phyloP scores from a whole-genome alignment of 2,329 filamentous ascomycete species.

The Tolypocladium endophyticum region DNA sequence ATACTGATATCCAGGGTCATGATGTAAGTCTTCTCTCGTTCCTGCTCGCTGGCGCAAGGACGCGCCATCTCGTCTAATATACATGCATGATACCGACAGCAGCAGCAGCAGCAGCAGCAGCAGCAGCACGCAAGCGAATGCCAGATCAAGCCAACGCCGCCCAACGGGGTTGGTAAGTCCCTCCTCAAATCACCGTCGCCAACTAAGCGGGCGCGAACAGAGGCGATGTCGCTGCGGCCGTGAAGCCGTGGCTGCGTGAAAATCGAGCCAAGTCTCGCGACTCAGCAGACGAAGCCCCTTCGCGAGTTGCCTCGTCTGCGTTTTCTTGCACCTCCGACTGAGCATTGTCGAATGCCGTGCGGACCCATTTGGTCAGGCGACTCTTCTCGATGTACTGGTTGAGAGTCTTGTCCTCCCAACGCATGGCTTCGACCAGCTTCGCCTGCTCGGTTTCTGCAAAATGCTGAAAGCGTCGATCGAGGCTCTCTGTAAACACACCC shows the following conservation, averaged over 20 bases:
- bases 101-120: background rate
- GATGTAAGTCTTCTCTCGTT: background rate
- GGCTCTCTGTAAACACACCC: conserved; percentile 49
- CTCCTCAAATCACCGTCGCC: background rate
- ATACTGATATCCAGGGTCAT: background rate
- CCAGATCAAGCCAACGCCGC: background rate
- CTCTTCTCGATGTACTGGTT: conserved; percentile 54
- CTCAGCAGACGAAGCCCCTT: conserved; percentile 3
- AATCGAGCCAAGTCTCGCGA: background rate
- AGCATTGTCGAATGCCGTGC: conserved; percentile 25
- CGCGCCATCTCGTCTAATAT: background rate
- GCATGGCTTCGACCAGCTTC: conserved; percentile 61
- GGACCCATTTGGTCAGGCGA: conserved; percentile 59
- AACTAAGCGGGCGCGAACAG: background rate
- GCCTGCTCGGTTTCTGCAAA: conserved; percentile 54
- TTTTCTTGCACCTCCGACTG: conserved; percentile 20
- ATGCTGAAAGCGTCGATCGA: conserved; percentile 48
- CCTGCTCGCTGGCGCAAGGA: background rate
- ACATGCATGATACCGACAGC: background rate
- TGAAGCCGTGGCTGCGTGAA: background rate
- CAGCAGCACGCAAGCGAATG: background rate
- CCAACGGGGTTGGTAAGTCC: background rate
- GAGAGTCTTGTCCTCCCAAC: conserved; percentile 59
- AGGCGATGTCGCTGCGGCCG: background rate
- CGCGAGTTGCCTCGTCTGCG: conserved; percentile 18